Base-by-base conservation (phyloP, 2,329 filamentous ascomycete genomes). In the Coniochaeta prunicola region DNA sequence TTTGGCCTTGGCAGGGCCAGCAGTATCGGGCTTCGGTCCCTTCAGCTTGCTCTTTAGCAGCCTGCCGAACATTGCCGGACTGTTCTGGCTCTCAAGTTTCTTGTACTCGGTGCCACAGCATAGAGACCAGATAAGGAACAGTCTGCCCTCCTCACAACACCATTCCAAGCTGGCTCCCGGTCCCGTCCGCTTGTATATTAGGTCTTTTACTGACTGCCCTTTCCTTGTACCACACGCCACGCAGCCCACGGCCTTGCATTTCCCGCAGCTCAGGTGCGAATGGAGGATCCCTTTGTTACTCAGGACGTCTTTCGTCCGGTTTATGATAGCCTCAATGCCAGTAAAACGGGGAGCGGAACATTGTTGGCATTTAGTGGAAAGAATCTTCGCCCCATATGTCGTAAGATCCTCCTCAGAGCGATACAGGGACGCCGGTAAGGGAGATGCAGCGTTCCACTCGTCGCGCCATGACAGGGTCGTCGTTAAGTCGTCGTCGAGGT, bases 1-100 rank as follows among this genome's bases (percentile, higher is more conserved):
- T 30, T 28, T 50, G 2, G 45, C 45, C 24, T 54, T 57, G 53
- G 13, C 1, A 26, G 48, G 30, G 13, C 15, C 24, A 10, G 26
- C 4, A 6, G 38, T 12, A 68, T 85, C 86, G 1, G 76, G 80
- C 67, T 84, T 82, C 21, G 87, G 62, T 0, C 78, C 71, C 59
- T 75, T 80, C n/a, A 84, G 65, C 62, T 62, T 58, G 2, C 54
- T 57, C 19, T 24, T 36, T 15, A n/a, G 26, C 45, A 54, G 15
- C 10, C 53, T 34, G 19, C 21, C 28, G 2, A 36, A 21, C 19
- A 31, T 36, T 13, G 53, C 13, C 26, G 0, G 7, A 15, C 21
- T 50, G 45, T 2, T 50, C 3, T 12, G 21, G 12, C 28, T 3
- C 9, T 55, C 45, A 4, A 56, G 50, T 17, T 55, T 34, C 5